Evolutionary conservation across 345 rosid species (phyloP).

Genomic region (Rhizophora apiculata): DNA sequence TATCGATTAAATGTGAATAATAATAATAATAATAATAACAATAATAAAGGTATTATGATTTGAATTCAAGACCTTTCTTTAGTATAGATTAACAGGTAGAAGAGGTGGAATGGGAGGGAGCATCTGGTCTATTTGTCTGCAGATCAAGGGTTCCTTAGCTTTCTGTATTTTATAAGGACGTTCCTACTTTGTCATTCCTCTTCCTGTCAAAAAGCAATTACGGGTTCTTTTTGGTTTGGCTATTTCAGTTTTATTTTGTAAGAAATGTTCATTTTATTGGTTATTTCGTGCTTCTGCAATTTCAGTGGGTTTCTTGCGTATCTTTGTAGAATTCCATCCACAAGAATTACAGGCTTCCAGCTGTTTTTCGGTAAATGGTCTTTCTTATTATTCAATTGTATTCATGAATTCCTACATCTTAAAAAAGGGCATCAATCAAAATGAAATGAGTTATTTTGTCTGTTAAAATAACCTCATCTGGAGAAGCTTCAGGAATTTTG

Average conservation of each 20-base stretch:
- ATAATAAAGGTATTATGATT: too few species aligned
- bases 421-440: not conserved
- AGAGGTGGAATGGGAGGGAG: conserved; percentile 85
- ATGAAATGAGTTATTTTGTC: not conserved
- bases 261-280: too few species aligned
- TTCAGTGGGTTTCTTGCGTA: conserved; percentile 14
- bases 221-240: too few species aligned
- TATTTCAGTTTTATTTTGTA: too few species aligned
- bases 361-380: not conserved
- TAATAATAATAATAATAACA: too few species aligned
- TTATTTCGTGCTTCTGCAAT: too few species aligned
- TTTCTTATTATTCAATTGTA: conserved; percentile 8
- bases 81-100: conserved; percentile 47
- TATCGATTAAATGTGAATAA: too few species aligned
- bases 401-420: not conserved
- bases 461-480: conserved; percentile 44
- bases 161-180: too few species aligned
- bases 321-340: not conserved
- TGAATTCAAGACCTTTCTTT: not conserved
- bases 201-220: too few species aligned
- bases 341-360: not conserved
- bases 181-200: too few species aligned
- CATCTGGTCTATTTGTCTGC: conserved; percentile 44
- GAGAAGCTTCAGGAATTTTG: conserved; percentile 64
- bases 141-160: conserved; percentile 47